Evolutionary conservation across 352 stramenopile genomes (phyloP).

Genomic region (Pythium diclinum): DNA sequence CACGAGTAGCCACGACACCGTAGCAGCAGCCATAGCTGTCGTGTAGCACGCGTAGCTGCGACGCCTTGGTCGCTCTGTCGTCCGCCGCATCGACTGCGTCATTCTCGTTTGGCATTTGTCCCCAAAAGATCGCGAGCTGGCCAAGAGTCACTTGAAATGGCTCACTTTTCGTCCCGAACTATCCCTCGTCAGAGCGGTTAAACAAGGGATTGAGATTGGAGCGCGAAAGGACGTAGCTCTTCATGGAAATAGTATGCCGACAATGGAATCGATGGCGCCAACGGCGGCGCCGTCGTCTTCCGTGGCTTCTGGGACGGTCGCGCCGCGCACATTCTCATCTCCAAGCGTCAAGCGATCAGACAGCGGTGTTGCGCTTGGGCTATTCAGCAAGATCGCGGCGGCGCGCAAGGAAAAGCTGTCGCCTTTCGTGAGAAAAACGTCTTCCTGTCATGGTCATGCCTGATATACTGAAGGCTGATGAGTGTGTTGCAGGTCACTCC

Average conservation of each 20-base stretch:
- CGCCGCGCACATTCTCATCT: constrained; percentile 9
- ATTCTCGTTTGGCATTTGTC: not conserved
- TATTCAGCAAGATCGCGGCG: constrained; percentile 77
- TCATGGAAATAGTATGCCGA: not conserved
- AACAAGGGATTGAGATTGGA: not conserved
- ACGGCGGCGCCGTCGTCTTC: not conserved
- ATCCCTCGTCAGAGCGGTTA: not conserved
- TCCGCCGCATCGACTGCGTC: not conserved
- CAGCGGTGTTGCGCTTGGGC: constrained; percentile 51
- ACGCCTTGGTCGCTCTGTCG: not conserved
- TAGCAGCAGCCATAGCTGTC: not conserved
- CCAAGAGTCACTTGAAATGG: constrained; percentile 2
- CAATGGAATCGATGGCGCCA: constrained; percentile 5
- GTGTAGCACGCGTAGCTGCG: not conserved
- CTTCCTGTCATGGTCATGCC: not conserved
- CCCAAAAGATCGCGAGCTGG: not conserved
- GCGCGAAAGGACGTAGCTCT: not conserved
- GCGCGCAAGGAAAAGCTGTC: constrained; percentile 67
- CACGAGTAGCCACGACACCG: not conserved
- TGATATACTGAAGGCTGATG: not conserved
- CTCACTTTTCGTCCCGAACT: not conserved
- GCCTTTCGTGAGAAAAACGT: constrained; percentile 30
- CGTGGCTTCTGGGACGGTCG: not conserved
- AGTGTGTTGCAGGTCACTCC: not conserved
- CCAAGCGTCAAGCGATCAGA: constrained; percentile 15